phyloP scores from a whole-genome alignment of 305 asterid genomes.

The Andrographis paniculata region DNA sequence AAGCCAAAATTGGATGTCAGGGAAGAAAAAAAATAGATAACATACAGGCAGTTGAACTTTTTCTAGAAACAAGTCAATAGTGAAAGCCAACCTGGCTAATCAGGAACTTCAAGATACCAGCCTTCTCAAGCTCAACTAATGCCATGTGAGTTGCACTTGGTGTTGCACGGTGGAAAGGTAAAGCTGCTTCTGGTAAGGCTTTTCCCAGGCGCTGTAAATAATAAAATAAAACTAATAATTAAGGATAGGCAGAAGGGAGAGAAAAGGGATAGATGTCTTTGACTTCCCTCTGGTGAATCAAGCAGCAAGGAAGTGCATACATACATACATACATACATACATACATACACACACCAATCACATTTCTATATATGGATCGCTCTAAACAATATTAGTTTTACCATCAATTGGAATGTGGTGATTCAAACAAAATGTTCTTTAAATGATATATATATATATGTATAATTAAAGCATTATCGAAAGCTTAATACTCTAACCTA shows the following conservation, averaged over 20 bases:
- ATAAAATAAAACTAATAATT: constrained; percentile 15
- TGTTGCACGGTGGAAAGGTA: constrained; percentile 92
- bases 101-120: constrained; percentile 78
- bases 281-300: constrained; percentile 4
- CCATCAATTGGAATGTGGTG: no score
- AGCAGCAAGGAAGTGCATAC: no score
- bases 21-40: neutral
- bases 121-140: constrained; percentile 79
- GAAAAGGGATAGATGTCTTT: no score
- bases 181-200: constrained; percentile 83
- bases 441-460: no score
- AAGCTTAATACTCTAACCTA: neutral
- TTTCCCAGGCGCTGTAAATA: constrained; percentile 77
- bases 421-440: no score
- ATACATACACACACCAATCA: no score
- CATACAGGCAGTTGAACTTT: neutral
- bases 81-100: constrained; percentile 70
- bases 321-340: no score
- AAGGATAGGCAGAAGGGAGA: constrained; percentile 1
- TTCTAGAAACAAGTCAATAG: neutral
- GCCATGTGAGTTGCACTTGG: constrained; percentile 97
- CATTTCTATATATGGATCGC: no score
- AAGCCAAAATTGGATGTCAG: constrained; percentile 1
- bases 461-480: constrained; percentile 8
- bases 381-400: no score